Conservation (phyloP, 306 rosid genomes). For the Inga laurina region DNA sequence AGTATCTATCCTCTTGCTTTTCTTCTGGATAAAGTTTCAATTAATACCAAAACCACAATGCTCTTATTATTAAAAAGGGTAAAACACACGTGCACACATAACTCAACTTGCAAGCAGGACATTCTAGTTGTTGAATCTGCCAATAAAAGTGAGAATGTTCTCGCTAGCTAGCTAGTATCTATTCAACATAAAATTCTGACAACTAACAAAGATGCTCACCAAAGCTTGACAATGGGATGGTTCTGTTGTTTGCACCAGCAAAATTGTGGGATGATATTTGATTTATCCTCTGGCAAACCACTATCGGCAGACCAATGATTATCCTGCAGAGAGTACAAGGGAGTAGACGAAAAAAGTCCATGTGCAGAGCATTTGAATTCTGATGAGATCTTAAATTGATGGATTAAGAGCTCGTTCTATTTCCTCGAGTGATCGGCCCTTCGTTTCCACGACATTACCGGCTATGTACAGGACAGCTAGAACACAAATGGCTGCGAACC, state of each 20-base stretch:
- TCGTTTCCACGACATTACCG: constrained; percentile 86
- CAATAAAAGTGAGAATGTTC: constrained; percentile 5
- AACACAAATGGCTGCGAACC: constrained; percentile 71
- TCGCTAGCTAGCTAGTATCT: not conserved
- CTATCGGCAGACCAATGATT: constrained; percentile 9
- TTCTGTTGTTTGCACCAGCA: constrained; percentile 20
- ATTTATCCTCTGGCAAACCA: constrained; percentile 3
- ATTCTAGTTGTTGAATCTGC: constrained; percentile 22
- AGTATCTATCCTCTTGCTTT: not conserved
- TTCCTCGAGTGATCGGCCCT: constrained; percentile 95
- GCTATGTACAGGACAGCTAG: constrained; percentile 90
- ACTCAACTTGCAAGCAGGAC: not conserved
- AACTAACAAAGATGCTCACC: constrained; percentile 27
- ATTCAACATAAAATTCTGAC: constrained; percentile 12
- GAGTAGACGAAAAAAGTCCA: constrained; percentile 20
- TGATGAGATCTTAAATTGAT: constrained; percentile 44
- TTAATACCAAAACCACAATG: not conserved
- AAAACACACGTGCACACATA: not conserved
- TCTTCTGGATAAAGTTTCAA: not conserved
- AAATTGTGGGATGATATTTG: constrained; percentile 23
- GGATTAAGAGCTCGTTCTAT: constrained; percentile 80
- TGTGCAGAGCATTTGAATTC: constrained; percentile 20
- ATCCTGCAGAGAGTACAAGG: not conserved
- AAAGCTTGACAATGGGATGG: constrained; percentile 8
- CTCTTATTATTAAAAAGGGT: constrained; percentile 20